Evolutionary conservation across 441 rosid genomes (phyloP).

Genomic region (Sinapis alba): DNA sequence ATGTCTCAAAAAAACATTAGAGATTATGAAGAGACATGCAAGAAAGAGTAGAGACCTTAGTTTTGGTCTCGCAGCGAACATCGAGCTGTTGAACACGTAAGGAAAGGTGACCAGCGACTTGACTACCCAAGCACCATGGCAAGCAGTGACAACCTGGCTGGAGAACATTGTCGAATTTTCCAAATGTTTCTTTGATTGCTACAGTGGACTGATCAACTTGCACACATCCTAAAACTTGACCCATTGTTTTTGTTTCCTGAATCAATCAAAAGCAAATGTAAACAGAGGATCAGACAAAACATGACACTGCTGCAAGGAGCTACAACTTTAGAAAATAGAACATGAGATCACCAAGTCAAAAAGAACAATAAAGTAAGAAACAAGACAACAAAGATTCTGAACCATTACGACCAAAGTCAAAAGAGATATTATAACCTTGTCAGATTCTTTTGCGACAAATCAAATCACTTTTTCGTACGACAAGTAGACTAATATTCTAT

Average conservation of each 20-base stretch:
- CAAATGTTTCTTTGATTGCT: constrained; percentile 77
- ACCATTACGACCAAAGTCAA: neutral
- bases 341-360: neutral
- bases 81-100: constrained; percentile 78
- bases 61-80: constrained; percentile 66
- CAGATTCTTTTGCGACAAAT: neutral
- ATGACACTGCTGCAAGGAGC: neutral
- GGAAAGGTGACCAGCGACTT: constrained; percentile 68
- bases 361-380: constrained; percentile 5
- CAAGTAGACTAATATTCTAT: neutral
- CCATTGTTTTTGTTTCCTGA: constrained; percentile 46
- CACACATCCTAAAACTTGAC: constrained; percentile 68
- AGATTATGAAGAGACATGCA: constrained; percentile 22
- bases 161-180: constrained; percentile 76
- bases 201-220: constrained; percentile 87
- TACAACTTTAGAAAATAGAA: neutral
- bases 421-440: neutral
- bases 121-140: constrained; percentile 82
- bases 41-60: constrained; percentile 60
- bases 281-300: neutral
- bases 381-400: constrained; percentile 8
- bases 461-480: neutral
- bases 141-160: constrained; percentile 86
- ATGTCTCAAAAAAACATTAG: constrained; percentile 2
- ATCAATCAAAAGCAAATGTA: neutral